Conservation (phyloP, 805 yeast genomes). For the Henningerozyma blattae region DNA sequence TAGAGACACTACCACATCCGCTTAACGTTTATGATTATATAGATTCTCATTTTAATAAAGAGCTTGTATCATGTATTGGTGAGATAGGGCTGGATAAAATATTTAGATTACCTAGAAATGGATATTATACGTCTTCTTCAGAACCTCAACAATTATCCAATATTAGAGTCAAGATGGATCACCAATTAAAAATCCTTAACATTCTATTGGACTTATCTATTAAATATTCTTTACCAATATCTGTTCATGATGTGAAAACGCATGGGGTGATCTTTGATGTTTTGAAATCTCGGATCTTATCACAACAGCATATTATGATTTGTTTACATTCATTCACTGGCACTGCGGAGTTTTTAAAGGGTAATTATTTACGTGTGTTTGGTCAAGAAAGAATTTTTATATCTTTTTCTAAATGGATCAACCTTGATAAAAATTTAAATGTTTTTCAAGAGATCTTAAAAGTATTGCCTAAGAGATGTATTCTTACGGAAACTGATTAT, state of each 20-base stretch:
- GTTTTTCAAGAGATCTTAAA: too few species aligned
- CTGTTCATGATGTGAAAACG: constrained; percentile 77
- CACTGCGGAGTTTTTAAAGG: constrained; percentile 51
- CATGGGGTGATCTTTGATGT: constrained; percentile 48
- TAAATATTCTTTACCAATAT: constrained; percentile 37
- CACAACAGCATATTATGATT: constrained; percentile 21
- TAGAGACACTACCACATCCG: constrained; percentile 52
- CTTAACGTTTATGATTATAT: constrained; percentile 28
- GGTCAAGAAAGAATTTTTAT: constrained; percentile 17
- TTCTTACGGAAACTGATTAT: background rate
- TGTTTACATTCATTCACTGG: constrained; percentile 85
- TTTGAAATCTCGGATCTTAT: constrained; percentile 16
- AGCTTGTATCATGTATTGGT: constrained; percentile 43
- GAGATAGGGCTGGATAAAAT: constrained; percentile 85
- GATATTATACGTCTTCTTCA: constrained; percentile 35
- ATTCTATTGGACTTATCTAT: constrained; percentile 45
- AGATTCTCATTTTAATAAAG: constrained; percentile 7
- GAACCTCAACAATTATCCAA: constrained; percentile 22
- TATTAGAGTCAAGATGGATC: constrained; percentile 49
- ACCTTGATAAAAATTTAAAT: constrained; percentile 15
- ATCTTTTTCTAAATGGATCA: constrained; percentile 20
- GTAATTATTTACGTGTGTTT: constrained; percentile 28
- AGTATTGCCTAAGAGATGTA: background rate
- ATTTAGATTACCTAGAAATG: constrained; percentile 53
- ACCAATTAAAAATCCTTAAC: constrained; percentile 47